Percentiles rank a stretch among this genome's conserved stretches.
Evolutionary conservation across 257 asterid genomes (phyloP).

Genomic region (Catharanthus roseus): DNA sequence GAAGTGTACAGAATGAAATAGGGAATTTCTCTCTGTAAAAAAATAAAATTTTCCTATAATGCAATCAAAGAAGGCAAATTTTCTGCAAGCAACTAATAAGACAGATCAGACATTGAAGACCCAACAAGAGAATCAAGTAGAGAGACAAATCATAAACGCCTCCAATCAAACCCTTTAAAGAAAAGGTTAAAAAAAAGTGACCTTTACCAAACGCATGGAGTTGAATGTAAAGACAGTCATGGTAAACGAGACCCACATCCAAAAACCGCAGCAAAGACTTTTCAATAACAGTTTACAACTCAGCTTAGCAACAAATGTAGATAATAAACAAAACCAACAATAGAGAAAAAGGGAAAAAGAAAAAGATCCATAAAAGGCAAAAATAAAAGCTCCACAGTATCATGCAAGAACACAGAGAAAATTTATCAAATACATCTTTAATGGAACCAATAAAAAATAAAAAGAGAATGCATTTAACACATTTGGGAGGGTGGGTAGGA

Average conservation of each 20-base stretch:
- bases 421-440: not conserved
- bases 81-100: constrained; percentile 1
- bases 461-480: not conserved
- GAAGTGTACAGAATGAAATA: not conserved
- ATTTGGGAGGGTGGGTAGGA: not conserved
- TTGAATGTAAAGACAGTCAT: constrained; percentile 15
- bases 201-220: constrained; percentile 23
- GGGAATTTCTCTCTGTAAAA: constrained; percentile 7
- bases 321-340: not conserved
- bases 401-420: constrained; percentile 4
- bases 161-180: constrained; percentile 7
- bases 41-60: not conserved
- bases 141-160: not conserved
- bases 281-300: not conserved
- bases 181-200: constrained; percentile 21
- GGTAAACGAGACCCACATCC: constrained; percentile 19
- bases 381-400: not conserved
- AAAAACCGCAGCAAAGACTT: not conserved
- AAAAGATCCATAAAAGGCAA: not conserved
- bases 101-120: not conserved
- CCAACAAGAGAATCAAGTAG: not conserved
- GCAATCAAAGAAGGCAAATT: not conserved
- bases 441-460: not conserved
- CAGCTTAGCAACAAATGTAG: constrained; percentile 7
- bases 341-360: not conserved